Evolutionary conservation across 2,329 filamentous ascomycete species (phyloP).

Genomic region (Colletotrichum spinosum): DNA sequence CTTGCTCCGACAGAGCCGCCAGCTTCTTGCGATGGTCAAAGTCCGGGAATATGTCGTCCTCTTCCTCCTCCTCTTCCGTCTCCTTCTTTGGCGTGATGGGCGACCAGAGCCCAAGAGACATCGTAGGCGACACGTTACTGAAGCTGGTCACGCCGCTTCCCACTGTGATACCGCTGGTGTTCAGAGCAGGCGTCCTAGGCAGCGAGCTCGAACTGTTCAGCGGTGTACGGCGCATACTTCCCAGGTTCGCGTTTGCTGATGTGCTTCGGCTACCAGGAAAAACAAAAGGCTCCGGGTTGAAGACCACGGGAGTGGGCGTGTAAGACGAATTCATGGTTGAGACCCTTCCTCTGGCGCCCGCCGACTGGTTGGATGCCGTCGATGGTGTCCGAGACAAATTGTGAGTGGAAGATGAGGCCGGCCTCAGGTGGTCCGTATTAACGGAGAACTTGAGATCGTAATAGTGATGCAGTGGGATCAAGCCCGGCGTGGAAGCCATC

Average conservation of each 20-base stretch:
- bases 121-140: conserved; percentile 48
- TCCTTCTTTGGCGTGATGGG: conserved; percentile 50
- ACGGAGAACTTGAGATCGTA: conserved; percentile 83
- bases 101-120: conserved; percentile 62
- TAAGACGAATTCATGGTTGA: conserved; percentile 39
- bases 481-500: conserved; percentile 36
- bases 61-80: conserved; percentile 60
- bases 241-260: conserved; percentile 56
- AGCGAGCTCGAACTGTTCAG: conserved; percentile 36
- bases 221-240: conserved; percentile 48
- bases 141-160: conserved; percentile 53
- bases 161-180: conserved; percentile 51
- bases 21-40: conserved; percentile 57
- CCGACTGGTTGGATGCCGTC: conserved; percentile 45
- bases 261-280: conserved; percentile 55
- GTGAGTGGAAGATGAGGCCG: conserved; percentile 49
- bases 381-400: conserved; percentile 45
- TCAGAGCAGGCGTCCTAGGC: conserved; percentile 45
- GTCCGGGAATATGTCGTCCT: conserved; percentile 63
- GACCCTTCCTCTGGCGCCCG: conserved; percentile 52
- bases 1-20: conserved; percentile 30
- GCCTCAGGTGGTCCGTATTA: conserved; percentile 78
- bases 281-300: conserved; percentile 52
- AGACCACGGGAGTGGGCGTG: conserved; percentile 43
- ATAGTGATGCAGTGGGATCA: conserved; percentile 65